These are phyloP conservation scores for Choiromyces venosus DNA, from an alignment of 495 filamentous ascomycete genomes.

Conservation along the genomic window DNA sequence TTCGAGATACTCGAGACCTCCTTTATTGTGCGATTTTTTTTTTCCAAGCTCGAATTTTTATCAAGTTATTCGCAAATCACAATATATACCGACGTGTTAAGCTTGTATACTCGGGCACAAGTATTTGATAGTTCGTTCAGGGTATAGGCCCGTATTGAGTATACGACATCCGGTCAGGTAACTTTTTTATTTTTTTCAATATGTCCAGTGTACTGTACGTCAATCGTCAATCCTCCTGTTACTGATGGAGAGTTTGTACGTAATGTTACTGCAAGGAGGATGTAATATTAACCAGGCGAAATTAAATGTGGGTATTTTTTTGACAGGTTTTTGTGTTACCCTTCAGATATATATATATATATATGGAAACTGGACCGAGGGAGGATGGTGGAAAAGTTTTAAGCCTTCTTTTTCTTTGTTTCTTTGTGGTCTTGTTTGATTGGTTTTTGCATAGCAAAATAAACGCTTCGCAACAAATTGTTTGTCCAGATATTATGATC, in stretches of 20 bases:
- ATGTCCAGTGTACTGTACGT: neutral
- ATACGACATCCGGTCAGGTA: neutral
- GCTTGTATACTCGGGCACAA: neutral
- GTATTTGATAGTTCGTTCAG: neutral
- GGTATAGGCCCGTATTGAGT: neutral
- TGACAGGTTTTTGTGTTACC: neutral
- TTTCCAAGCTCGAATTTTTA: too few species aligned
- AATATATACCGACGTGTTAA: neutral
- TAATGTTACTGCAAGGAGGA: neutral
- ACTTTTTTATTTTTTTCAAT: neutral
- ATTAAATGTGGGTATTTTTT: neutral
- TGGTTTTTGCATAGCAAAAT: neutral
- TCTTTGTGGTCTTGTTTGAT: neutral
- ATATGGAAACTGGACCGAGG: neutral
- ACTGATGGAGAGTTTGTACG: neutral
- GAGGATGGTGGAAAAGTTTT: neutral
- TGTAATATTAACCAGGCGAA: neutral
- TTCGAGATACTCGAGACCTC: too few species aligned
- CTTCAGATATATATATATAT: neutral
- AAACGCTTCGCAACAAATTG: neutral
- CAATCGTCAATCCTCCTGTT: neutral
- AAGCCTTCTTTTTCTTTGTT: neutral
- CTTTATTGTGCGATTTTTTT: too few species aligned
- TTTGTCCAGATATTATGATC: neutral
- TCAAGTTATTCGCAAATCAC: too few species aligned